Conservation (phyloP, 2,329 filamentous ascomycete genomes). For the Clarireedia monteithiana region DNA sequence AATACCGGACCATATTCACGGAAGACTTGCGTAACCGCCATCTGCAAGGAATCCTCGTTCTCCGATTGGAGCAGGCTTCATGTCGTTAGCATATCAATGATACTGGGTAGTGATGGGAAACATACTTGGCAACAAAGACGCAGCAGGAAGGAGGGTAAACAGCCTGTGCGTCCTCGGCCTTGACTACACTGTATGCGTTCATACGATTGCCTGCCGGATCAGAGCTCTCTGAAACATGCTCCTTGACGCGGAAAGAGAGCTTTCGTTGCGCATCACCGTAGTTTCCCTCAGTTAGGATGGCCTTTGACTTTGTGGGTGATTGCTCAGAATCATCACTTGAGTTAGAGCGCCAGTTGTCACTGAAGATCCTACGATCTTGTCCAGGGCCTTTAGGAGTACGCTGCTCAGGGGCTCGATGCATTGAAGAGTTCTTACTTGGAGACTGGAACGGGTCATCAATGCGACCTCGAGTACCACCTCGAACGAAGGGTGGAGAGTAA, state of each 20-base stretch:
- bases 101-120: slow-evolving; percentile 10
- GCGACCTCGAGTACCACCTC: slow-evolving; percentile 16
- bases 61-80: slow-evolving; percentile 43
- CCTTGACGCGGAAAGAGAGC: slow-evolving; percentile 12
- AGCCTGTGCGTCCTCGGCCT: slow-evolving; percentile 24
- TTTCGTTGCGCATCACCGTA: slow-evolving; percentile 13
- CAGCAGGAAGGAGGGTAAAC: slow-evolving; percentile 44
- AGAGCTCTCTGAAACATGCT: slow-evolving; percentile 10
- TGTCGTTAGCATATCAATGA: background rate
- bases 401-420: slow-evolving; percentile 11
- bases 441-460: slow-evolving; percentile 23
- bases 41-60: slow-evolving; percentile 43
- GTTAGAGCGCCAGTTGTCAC: slow-evolving; percentile 24
- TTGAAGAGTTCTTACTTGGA: slow-evolving; percentile 6
- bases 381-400: slow-evolving; percentile 20
- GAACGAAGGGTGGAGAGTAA: slow-evolving; percentile 25
- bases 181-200: slow-evolving; percentile 11
- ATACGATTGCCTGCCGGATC: background rate
- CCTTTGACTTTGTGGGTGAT: slow-evolving; percentile 2
- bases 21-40: slow-evolving; percentile 46
- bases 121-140: slow-evolving; percentile 61
- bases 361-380: slow-evolving; percentile 15
- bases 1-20: slow-evolving; percentile 47
- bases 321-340: slow-evolving; percentile 17
- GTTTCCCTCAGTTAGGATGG: background rate